A percentile compares a stretch with the other conserved stretches of the same genome.
phyloP scores from a whole-genome alignment of 1,139 yeast genomes.

The Geotrichum cucujoidarum region DNA sequence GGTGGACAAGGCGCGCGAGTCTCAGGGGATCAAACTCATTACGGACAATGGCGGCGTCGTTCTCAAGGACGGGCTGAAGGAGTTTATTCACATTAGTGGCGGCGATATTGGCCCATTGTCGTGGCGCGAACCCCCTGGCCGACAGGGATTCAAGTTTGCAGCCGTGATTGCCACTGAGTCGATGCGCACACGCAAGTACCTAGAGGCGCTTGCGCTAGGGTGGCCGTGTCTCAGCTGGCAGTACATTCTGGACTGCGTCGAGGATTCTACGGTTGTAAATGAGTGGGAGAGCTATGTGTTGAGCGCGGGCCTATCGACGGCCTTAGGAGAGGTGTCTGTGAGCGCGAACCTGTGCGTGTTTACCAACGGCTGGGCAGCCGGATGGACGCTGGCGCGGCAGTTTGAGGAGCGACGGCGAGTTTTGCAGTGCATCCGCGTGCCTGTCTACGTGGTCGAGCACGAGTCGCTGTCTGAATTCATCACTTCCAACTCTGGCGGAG shows the following conservation, averaged over 20 bases:
- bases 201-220: conserved; percentile 81
- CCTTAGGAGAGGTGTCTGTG: conserved; percentile 29
- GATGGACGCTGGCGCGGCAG: conserved; percentile 26
- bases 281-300: conserved; percentile 56
- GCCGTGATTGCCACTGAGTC: conserved; percentile 58
- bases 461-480: conserved; percentile 12
- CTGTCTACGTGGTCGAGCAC: conserved; percentile 26
- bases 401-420: conserved; percentile 25
- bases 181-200: conserved; percentile 66
- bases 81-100: conserved; percentile 22
- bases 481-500: conserved; percentile 10
- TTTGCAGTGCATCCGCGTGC: conserved; percentile 22
- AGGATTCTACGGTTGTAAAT: conserved; percentile 29
- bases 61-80: conserved; percentile 45
- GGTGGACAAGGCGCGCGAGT: conserved; percentile 36
- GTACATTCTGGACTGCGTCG: conserved; percentile 54
- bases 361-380: conserved; percentile 24
- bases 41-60: conserved; percentile 51
- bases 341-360: conserved; percentile 27
- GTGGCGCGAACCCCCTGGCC: background rate
- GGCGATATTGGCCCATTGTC: conserved; percentile 1
- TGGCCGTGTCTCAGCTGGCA: conserved; percentile 76
- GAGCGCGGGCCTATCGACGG: conserved; percentile 63
- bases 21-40: conserved; percentile 39
- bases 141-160: conserved; percentile 44